These are phyloP conservation scores for Trapa incisa DNA, from an alignment of 345 rosid genomes.

Conservation along the genomic window DNA sequence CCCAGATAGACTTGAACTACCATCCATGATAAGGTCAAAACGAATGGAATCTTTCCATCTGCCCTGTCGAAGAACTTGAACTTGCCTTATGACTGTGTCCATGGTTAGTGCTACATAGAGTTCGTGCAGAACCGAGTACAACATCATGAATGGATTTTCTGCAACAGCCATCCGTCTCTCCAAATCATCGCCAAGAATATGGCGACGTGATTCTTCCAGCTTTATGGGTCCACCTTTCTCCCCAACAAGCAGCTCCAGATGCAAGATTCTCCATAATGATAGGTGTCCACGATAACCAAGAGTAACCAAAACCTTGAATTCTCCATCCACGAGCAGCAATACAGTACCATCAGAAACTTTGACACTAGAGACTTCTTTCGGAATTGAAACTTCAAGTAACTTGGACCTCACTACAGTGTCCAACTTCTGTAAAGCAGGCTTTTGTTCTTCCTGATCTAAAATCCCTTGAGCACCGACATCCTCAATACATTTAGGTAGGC, in stretches of 20 bases:
- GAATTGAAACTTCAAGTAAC: constrained; percentile 70
- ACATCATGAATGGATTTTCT: constrained; percentile 64
- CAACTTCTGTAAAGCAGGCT: constrained; percentile 73
- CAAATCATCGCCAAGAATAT: constrained; percentile 82
- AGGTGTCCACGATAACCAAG: constrained; percentile 96
- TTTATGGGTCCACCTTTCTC: constrained; percentile 68
- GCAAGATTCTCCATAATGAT: constrained; percentile 95
- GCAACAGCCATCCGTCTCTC: constrained; percentile 94
- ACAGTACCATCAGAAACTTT: constrained; percentile 83
- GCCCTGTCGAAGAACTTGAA: constrained; percentile 69
- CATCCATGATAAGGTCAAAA: constrained; percentile 71
- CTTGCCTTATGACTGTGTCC: constrained; percentile 97
- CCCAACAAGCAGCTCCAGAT: constrained; percentile 94
- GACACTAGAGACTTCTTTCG: constrained; percentile 78
- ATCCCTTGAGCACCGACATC: constrained; percentile 74
- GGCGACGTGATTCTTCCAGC: constrained; percentile 62
- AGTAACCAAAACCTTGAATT: constrained; percentile 87
- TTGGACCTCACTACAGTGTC: constrained; percentile 84
- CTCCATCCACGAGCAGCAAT: constrained; percentile 60
- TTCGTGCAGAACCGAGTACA: constrained; percentile 82
- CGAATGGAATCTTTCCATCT: constrained; percentile 96
- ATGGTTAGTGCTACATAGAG: constrained; percentile 76
- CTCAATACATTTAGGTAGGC: constrained; percentile 82
- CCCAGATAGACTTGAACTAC: constrained; percentile 21
- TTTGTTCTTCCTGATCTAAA: constrained; percentile 66